phyloP scores from a whole-genome alignment of 768 basidiomycete species.

The Flagelloscypha sp. region DNA sequence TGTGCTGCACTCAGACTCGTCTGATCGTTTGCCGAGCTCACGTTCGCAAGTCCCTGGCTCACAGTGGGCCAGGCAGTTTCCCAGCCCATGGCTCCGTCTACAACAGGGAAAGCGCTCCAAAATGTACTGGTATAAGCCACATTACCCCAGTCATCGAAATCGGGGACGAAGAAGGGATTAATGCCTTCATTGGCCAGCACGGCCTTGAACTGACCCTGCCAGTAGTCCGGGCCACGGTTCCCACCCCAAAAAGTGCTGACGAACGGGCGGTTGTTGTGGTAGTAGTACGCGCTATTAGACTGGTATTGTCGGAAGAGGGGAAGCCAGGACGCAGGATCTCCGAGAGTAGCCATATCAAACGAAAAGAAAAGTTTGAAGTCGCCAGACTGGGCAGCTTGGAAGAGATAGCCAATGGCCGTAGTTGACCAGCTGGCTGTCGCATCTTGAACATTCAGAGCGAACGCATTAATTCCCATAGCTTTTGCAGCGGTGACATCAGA shows the following conservation, averaged over 20 bases:
- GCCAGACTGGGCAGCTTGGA: not conserved
- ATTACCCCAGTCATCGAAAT: not conserved
- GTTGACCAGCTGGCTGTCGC: not conserved
- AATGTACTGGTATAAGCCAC: too few relatives aligned
- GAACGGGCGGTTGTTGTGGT: constrained; percentile 3
- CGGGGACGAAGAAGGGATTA: constrained; percentile 1
- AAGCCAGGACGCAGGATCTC: not conserved
- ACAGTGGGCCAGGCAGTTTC: constrained; percentile 2
- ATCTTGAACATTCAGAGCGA: constrained; percentile 2
- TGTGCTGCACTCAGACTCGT: not conserved
- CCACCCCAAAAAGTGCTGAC: constrained; percentile 2
- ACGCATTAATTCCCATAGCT: constrained; percentile 1
- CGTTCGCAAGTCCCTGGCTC: not conserved
- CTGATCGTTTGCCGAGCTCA: not conserved
- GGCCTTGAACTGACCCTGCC: not conserved
- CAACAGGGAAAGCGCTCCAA: not conserved
- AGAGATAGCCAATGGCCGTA: not conserved
- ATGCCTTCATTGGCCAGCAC: constrained; percentile 1
- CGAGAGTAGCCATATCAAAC: constrained; percentile 2
- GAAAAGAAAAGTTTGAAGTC: constrained; percentile 4
- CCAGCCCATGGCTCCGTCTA: constrained; percentile 2
- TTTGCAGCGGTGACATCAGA: not conserved
- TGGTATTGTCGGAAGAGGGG: not conserved
- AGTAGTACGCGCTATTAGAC: constrained; percentile 1
- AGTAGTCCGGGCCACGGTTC: too few relatives aligned